phyloP scores from a whole-genome alignment of 257 asterid species.

The Avicennia marina region DNA sequence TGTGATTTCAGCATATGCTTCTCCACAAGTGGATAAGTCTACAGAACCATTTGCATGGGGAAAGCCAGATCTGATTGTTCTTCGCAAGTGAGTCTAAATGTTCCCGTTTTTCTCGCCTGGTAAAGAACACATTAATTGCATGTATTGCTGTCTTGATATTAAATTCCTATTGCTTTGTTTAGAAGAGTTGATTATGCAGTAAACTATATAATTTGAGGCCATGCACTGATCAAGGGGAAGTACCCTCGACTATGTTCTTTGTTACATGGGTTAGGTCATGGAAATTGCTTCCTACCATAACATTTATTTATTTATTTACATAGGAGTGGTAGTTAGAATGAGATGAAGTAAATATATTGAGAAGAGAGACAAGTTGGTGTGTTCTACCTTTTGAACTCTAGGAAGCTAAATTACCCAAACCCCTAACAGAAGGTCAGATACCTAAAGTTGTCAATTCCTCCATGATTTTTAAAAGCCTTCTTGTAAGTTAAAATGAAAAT shows the following conservation, averaged over 20 bases:
- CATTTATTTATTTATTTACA: too few species aligned
- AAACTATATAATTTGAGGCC: neutral
- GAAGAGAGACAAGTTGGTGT: neutral
- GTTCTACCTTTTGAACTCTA: neutral
- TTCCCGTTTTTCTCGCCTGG: neutral
- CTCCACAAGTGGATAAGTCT: constrained; percentile 94
- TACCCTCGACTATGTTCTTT: neutral
- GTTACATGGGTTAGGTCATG: neutral
- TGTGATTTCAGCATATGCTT: constrained; percentile 73
- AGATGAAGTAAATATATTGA: neutral
- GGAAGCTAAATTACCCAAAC: neutral
- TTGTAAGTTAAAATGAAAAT: neutral
- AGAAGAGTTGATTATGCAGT: neutral
- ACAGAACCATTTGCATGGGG: constrained; percentile 87
- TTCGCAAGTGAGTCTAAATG: constrained; percentile 69
- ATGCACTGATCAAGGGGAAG: neutral
- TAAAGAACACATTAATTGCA: neutral
- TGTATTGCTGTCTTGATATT: neutral
- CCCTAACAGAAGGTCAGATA: neutral
- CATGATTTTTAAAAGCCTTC: neutral
- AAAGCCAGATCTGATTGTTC: constrained; percentile 82
- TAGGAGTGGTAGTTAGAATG: neutral
- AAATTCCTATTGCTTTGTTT: neutral
- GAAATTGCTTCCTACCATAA: neutral
- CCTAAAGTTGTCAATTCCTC: neutral